Conservation (phyloP, 805 yeast genomes). For the Lachancea sp. region DNA sequence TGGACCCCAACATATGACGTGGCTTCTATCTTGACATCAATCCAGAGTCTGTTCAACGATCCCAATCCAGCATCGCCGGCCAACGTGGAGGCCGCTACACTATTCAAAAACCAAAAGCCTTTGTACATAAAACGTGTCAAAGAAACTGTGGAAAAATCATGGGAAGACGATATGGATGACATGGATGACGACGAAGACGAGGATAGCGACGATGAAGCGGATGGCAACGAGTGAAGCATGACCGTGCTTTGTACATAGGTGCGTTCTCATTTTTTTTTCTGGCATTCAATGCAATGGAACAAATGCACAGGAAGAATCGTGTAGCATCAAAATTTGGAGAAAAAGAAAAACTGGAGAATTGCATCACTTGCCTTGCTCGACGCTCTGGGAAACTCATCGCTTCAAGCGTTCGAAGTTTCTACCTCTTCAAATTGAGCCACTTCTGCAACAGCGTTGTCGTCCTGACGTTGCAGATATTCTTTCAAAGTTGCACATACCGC, state of each 20-base stretch:
- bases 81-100: constrained; percentile 93
- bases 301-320: too few relatives aligned
- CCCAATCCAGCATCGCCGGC: constrained; percentile 97
- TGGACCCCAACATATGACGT: constrained; percentile 99
- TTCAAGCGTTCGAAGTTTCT: background rate
- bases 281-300: too few relatives aligned
- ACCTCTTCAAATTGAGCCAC: constrained; percentile 3
- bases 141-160: constrained; percentile 89
- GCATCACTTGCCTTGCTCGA: too few relatives aligned
- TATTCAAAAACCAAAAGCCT: constrained; percentile 89
- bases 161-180: constrained; percentile 69
- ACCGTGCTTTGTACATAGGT: constrained; percentile 1
- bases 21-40: constrained; percentile 86
- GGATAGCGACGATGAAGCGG: constrained; percentile 30
- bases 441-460: constrained; percentile 30
- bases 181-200: constrained; percentile 37
- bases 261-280: background rate
- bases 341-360: too few relatives aligned
- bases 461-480: constrained; percentile 46
- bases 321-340: too few relatives aligned
- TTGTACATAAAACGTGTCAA: constrained; percentile 88
- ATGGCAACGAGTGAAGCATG: constrained; percentile 26
- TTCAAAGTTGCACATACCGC: constrained; percentile 47
- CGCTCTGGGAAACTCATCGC: too few relatives aligned
- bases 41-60: constrained; percentile 87